phyloP scores from a whole-genome alignment of 2,329 filamentous ascomycete species.

The Exophiala sideris region DNA sequence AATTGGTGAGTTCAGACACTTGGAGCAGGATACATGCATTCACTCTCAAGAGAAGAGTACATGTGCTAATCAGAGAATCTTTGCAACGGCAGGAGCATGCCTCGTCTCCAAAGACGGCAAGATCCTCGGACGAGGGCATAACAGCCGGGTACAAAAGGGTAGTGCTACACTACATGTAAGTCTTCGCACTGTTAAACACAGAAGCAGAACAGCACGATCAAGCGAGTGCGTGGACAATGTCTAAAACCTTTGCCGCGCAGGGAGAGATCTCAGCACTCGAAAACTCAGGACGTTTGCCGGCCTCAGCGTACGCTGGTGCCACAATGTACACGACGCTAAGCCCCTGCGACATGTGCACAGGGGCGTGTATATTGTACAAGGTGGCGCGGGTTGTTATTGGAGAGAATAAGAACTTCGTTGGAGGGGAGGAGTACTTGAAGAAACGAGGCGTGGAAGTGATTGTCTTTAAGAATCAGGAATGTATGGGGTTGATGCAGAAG shows the following conservation, averaged over 20 bases:
- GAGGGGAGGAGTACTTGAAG: slow-evolving; percentile 68
- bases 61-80: background rate
- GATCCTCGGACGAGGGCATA: slow-evolving; percentile 69
- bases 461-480: slow-evolving; percentile 64
- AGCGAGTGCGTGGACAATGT: background rate
- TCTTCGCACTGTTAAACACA: slow-evolving; percentile 11
- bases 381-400: slow-evolving; percentile 71
- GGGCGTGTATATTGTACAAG: slow-evolving; percentile 73
- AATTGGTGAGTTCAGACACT: slow-evolving; percentile 36
- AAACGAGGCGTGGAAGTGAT: slow-evolving; percentile 68
- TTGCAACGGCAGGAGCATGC: slow-evolving; percentile 42
- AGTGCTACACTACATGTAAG: slow-evolving; percentile 69
- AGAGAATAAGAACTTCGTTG: slow-evolving; percentile 72
- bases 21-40: too few species aligned
- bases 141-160: slow-evolving; percentile 70
- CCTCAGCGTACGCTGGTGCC: slow-evolving; percentile 63
- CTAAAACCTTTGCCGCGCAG: slow-evolving; percentile 39
- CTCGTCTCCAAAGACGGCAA: slow-evolving; percentile 67
- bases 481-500: slow-evolving; percentile 64
- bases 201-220: background rate
- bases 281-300: slow-evolving; percentile 68
- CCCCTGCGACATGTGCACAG: slow-evolving; percentile 79
- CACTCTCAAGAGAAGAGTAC: background rate
- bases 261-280: slow-evolving; percentile 74
- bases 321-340: slow-evolving; percentile 84